Conservation (phyloP, 192 early-diverging fungal genomes). For the Umbelopsis isabellina region DNA sequence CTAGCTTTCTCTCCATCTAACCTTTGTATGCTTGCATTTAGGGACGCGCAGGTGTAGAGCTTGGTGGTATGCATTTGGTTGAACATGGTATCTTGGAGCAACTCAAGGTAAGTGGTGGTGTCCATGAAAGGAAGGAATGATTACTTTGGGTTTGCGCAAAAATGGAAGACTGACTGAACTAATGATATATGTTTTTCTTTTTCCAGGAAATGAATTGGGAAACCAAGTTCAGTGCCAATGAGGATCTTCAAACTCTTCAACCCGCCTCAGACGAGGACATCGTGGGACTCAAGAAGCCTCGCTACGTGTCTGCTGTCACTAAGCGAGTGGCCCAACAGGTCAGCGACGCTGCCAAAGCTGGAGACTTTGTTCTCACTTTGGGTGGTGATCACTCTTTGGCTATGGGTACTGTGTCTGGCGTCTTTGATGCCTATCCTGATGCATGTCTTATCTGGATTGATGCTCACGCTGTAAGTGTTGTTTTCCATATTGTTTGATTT, state of each 20-base stretch:
- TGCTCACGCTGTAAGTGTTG: constrained; percentile 79
- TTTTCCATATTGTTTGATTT: constrained; percentile 3
- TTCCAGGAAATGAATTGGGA: constrained; percentile 68
- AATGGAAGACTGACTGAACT: background rate
- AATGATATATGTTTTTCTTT: background rate
- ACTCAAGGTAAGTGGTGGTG: constrained; percentile 50
- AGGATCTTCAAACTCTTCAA: constrained; percentile 67
- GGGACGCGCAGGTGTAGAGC: constrained; percentile 81
- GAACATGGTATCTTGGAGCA: constrained; percentile 87
- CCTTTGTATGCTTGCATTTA: constrained; percentile 52
- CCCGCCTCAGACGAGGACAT: constrained; percentile 73
- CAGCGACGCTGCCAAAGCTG: constrained; percentile 58
- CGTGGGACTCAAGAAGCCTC: constrained; percentile 83
- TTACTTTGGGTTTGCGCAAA: background rate
- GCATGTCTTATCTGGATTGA: constrained; percentile 96
- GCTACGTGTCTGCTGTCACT: constrained; percentile 81
- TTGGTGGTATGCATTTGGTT: constrained; percentile 81
- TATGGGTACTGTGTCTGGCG: constrained; percentile 87
- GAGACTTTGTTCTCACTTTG: constrained; percentile 86
- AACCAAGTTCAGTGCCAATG: constrained; percentile 77
- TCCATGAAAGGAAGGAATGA: background rate
- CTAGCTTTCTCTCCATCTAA: background rate
- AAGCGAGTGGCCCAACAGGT: constrained; percentile 69
- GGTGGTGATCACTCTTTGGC: constrained; percentile 97
- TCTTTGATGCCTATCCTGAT: constrained; percentile 70